A percentile compares a stretch with the other conserved stretches of the same genome.
These are phyloP conservation scores for Iris macrosiphon DNA, from an alignment of 106 monocot genomes.

Conservation along the genomic window DNA sequence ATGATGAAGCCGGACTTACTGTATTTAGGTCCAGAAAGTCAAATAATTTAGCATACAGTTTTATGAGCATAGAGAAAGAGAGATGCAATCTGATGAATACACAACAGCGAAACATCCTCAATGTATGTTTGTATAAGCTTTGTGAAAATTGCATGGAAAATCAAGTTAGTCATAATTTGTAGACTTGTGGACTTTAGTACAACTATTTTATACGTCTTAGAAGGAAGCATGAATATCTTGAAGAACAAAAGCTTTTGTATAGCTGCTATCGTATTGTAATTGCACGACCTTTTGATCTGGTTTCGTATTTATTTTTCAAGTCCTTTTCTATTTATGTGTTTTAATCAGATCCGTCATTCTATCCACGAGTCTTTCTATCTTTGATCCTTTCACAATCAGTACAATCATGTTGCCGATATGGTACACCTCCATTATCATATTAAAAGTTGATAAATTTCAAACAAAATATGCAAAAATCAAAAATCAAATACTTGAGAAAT, in stretches of 20 bases:
- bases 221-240: conserved; percentile 86
- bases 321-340: conserved; percentile 84
- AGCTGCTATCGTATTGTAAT: conserved; percentile 88
- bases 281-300: conserved; percentile 81
- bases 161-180: not conserved
- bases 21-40: too few species aligned
- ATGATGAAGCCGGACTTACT: too few species aligned
- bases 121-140: conserved; percentile 70
- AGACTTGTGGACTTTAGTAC: too few species aligned
- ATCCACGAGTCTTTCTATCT: conserved; percentile 82
- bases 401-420: conserved; percentile 94
- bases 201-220: conserved; percentile 69
- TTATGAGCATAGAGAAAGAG: too few species aligned
- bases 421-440: conserved; percentile 94
- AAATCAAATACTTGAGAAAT: too few species aligned
- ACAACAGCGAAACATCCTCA: conserved; percentile 66
- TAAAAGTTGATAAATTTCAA: too few species aligned
- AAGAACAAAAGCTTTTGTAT: conserved; percentile 68
- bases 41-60: too few species aligned
- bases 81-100: conserved; percentile 93
- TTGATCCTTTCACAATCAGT: conserved; percentile 94
- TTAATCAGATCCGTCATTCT: conserved; percentile 87
- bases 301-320: conserved; percentile 68
- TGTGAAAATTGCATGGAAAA: conserved; percentile 61
- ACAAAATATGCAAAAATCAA: too few species aligned